phyloP scores from a whole-genome alignment of 2,329 filamentous ascomycete species.

The Penicillium verrucosum region DNA sequence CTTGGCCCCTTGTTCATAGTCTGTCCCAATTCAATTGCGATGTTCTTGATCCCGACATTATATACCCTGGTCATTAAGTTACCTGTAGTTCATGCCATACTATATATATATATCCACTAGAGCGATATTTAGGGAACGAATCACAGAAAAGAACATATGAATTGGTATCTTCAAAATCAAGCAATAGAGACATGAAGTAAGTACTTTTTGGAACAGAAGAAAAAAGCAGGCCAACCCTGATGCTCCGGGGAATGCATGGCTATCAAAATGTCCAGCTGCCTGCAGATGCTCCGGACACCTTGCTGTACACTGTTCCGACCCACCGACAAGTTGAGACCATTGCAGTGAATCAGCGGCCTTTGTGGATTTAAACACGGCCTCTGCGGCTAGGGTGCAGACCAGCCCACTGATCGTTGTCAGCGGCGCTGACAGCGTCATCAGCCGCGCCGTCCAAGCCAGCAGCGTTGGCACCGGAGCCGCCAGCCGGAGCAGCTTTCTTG shows the following conservation, averaged over 20 bases:
- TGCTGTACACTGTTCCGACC: constrained; percentile 1
- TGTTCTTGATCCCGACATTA: neutral
- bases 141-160: constrained; percentile 4
- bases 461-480: constrained; percentile 26
- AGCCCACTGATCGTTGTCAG: constrained; percentile 29
- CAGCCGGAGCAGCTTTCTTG: constrained; percentile 18
- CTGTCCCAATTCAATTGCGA: constrained; percentile 5
- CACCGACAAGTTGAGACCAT: neutral
- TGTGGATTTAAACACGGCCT: constrained; percentile 28
- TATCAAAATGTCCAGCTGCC: constrained; percentile 1
- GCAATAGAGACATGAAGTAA: constrained; percentile 12
- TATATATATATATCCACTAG: neutral
- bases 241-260: constrained; percentile 1
- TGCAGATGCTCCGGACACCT: constrained; percentile 3
- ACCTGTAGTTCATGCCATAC: neutral
- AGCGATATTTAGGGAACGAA: neutral
- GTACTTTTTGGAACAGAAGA: constrained; percentile 13
- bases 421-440: neutral
- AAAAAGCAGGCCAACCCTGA: constrained; percentile 3
- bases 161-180: constrained; percentile 15
- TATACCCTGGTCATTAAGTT: neutral
- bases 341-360: neutral
- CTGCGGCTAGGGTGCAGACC: constrained; percentile 47
- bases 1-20: constrained; percentile 11
- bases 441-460: constrained; percentile 11